Evolutionary conservation across 768 basidiomycete genomes (phyloP), one percentile per base, ranked within the genome.

Genomic region (Tubosaeta brunneosetosa): DNA sequence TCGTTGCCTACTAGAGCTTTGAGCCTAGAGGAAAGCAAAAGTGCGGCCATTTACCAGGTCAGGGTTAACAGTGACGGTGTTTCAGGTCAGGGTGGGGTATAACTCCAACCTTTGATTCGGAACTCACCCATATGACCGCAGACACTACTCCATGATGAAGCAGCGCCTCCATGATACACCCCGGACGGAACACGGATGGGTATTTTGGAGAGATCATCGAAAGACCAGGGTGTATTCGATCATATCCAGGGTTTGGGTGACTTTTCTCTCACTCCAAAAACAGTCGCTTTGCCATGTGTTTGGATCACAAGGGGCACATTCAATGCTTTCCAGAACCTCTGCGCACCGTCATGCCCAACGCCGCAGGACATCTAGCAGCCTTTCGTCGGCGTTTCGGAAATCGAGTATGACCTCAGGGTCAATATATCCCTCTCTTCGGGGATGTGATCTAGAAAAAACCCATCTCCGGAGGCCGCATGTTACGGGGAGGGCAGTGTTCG

Each of bases 301-400:
- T 42, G 47, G 51, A 3, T 49, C 86, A 82, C 87, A 91, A n/a
- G 81, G 84, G 87, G 88, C 6, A 29, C 9, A 12, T 87, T 87
- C 22, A 22, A 22, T 22, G 1, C 86, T 89, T 93, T 51, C 75
- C 93, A 49, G 86, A 93, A 51, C 79, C 87, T 3, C 92, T 94
- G 88, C 70, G 80, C 19, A 74, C 77, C 4, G 84, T 83, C 57
- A 73, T 26, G 14, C 38, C 17, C 41, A 46, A 47, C 32, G 27
- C 42, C 54, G 38, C 61, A 57, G 51, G 85, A 9, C 78, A 91
- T 73, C 86, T 84, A 62, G 88, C 92, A 66, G 88, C 94, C 31
- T 91, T 94, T 72, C 78, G 86, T 51, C 76, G 93, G 37, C 82
- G 91, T 38, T 76, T 95, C 25, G 92, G 92, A 44, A 91, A 91